A percentile compares a stretch with the other conserved stretches of the same genome.
phyloP scores from a whole-genome alignment of 306 rosid species.

The Quercus alba region DNA sequence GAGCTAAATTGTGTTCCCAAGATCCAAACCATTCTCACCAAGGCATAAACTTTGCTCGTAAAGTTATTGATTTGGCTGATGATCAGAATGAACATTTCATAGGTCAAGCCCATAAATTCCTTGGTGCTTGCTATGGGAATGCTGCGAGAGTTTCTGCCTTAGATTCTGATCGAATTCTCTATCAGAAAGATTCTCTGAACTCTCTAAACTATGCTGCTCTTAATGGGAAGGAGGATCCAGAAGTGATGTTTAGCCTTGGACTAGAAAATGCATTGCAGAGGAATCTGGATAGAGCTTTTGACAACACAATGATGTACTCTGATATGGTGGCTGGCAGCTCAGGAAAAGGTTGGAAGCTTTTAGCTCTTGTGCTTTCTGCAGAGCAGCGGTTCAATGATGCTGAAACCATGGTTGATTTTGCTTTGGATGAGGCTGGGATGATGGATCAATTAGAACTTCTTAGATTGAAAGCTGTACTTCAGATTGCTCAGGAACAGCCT shows the following conservation, averaged over 20 bases:
- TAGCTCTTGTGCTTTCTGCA: conserved; percentile 80
- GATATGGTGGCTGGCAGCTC: conserved; percentile 64
- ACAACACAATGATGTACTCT: conserved; percentile 53
- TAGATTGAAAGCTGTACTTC: conserved; percentile 78
- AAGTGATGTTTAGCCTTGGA: conserved; percentile 58
- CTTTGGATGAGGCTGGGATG: conserved; percentile 65
- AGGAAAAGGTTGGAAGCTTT: conserved; percentile 63
- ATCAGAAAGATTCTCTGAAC: conserved; percentile 67
- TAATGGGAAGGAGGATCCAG: conserved; percentile 45
- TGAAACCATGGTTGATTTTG: conserved; percentile 76
- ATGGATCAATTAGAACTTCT: conserved; percentile 78
- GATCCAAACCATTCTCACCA: conserved; percentile 47
- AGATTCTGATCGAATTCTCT: conserved; percentile 65
- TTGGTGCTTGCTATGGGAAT: conserved; percentile 72
- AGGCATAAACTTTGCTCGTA: conserved; percentile 51
- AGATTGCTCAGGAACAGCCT: conserved; percentile 75
- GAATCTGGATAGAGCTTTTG: conserved; percentile 64
- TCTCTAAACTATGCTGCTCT: conserved; percentile 48
- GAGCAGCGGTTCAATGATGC: conserved; percentile 70
- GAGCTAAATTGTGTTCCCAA: conserved; percentile 70
- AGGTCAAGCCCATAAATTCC: conserved; percentile 54
- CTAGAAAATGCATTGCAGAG: conserved; percentile 81
- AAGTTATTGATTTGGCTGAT: conserved; percentile 46
- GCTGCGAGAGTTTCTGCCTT: conserved; percentile 70
- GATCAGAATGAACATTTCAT: conserved; percentile 52